Evolutionary conservation across 2,329 filamentous ascomycete genomes (phyloP), one percentile per base, ranked within the genome.

Genomic region (Neopestalotiopsis sp.): DNA sequence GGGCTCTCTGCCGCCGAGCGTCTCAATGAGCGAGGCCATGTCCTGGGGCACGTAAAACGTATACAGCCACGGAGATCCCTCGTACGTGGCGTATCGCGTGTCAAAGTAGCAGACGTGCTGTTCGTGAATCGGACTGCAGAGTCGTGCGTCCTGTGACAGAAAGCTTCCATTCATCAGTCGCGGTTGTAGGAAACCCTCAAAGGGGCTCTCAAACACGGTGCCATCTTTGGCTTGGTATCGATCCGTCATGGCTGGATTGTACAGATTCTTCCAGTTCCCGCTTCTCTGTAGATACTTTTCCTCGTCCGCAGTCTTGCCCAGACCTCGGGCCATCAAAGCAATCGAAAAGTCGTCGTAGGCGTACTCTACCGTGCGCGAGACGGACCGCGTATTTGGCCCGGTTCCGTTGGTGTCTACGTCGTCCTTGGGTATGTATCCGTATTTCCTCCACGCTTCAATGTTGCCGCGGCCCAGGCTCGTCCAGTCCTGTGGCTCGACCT

Each of bases 271-370:
- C 92, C 92, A 95, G 78, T 94, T 92, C 38, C 82, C 83, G 66
- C 89, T 88, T 28, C 91, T 87, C 17, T 78, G 76, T 49, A 86
- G 79, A 75, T 94, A 94, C 75, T 90, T 91, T 30, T 78, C 76
- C 59, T 86, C 85, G 68, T 92, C 91, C 24, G 70, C 74, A 65
- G 85, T 81, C 42, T 71, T 72, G 1, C 88, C 89, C 4, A 94
- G 80, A 0, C 83, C 86, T 4, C 83, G 82, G 1, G 91, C 91
- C 68, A 94, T 85, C 20, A 86, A 79, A 1, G 89, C 87, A 68
- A 93, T 88, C 71, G 87, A 89, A 74, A 91, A 95, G 80, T 95
- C 93, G 74, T 95, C 88, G 80, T 95, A 95, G 0, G 92, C 90
- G 77, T 95, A 95, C 77, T 95, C 93, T 4, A 95, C 89, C 9